A percentile compares a stretch with the other conserved stretches of the same genome.
Conservation (phyloP, 345 rosid species). For the Rhodomyrtus tomentosa region DNA sequence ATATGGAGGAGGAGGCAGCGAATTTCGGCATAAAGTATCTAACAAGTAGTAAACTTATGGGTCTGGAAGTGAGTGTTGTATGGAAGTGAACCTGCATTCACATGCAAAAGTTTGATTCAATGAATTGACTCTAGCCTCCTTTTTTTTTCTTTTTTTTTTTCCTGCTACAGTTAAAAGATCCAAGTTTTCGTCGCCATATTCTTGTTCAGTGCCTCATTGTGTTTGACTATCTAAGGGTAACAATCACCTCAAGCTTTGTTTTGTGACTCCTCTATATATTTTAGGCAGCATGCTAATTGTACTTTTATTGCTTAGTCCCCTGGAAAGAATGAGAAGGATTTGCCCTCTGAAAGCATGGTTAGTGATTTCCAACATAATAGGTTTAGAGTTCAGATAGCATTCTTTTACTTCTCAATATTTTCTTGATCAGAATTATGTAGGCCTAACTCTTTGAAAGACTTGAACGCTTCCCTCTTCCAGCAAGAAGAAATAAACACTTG, state of each 20-base stretch:
- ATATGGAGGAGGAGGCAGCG: slow-evolving; percentile 92
- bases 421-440: not conserved
- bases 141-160: slow-evolving; percentile 3
- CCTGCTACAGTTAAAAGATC: slow-evolving; percentile 74
- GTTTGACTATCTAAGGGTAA: slow-evolving; percentile 89
- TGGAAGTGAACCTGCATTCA: not conserved
- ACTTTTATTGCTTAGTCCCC: slow-evolving; percentile 46
- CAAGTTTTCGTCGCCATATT: slow-evolving; percentile 92
- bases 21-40: slow-evolving; percentile 87
- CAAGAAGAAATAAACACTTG: slow-evolving; percentile 86
- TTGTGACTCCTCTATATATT: not conserved
- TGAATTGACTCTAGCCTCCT: not conserved
- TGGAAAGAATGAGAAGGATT: slow-evolving; percentile 91
- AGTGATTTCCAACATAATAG: slow-evolving; percentile 16
- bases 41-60: slow-evolving; percentile 97
- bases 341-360: slow-evolving; percentile 90
- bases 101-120: not conserved
- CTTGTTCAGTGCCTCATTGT: slow-evolving; percentile 95
- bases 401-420: not conserved
- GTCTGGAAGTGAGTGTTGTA: slow-evolving; percentile 64
- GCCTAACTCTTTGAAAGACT: not conserved
- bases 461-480: slow-evolving; percentile 17
- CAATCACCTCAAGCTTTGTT: not conserved
- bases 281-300: not conserved
- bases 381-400: not conserved